These are phyloP conservation scores for Rhizopogon sp. DNA, from an alignment of 768 basidiomycete genomes.

Conservation along the genomic window DNA sequence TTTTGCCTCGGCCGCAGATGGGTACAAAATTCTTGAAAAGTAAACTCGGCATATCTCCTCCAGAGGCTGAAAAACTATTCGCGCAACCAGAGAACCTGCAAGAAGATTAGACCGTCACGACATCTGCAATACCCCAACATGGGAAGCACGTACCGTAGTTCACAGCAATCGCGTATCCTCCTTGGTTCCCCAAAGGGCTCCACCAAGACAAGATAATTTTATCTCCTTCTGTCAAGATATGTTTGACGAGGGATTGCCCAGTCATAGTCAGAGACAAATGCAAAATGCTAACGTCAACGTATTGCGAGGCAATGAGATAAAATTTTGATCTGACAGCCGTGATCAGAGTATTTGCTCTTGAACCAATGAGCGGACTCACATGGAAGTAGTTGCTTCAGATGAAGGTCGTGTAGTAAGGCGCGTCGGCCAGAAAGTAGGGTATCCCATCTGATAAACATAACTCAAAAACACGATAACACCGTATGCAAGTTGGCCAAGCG, in stretches of 20 bases:
- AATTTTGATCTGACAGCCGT: neutral
- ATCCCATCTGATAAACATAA: slow-evolving; percentile 46
- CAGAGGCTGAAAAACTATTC: slow-evolving; percentile 91
- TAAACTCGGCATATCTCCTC: slow-evolving; percentile 90
- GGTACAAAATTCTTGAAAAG: slow-evolving; percentile 66
- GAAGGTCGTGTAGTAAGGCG: slow-evolving; percentile 15
- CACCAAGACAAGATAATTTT: slow-evolving; percentile 83
- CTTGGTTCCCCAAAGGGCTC: slow-evolving; percentile 83
- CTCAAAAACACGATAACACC: slow-evolving; percentile 49
- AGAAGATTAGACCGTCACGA: slow-evolving; percentile 1
- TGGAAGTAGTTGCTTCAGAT: neutral
- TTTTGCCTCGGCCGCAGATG: slow-evolving; percentile 7
- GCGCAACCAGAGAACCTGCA: slow-evolving; percentile 84
- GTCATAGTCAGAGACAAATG: slow-evolving; percentile 80
- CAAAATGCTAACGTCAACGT: slow-evolving; percentile 45
- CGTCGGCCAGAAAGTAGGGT: slow-evolving; percentile 28
- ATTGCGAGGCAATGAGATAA: slow-evolving; percentile 13
- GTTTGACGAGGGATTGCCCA: slow-evolving; percentile 85
- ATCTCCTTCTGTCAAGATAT: slow-evolving; percentile 93
- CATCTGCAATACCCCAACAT: neutral
- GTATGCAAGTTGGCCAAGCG: slow-evolving; percentile 78
- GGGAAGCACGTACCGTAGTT: slow-evolving; percentile 73
- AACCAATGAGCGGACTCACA: slow-evolving; percentile 12
- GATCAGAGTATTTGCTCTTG: neutral
- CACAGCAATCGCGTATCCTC: slow-evolving; percentile 91